These are phyloP conservation scores for Nothophytophthora sp. DNA, from an alignment of 352 stramenopile genomes.

Conservation along the genomic window DNA sequence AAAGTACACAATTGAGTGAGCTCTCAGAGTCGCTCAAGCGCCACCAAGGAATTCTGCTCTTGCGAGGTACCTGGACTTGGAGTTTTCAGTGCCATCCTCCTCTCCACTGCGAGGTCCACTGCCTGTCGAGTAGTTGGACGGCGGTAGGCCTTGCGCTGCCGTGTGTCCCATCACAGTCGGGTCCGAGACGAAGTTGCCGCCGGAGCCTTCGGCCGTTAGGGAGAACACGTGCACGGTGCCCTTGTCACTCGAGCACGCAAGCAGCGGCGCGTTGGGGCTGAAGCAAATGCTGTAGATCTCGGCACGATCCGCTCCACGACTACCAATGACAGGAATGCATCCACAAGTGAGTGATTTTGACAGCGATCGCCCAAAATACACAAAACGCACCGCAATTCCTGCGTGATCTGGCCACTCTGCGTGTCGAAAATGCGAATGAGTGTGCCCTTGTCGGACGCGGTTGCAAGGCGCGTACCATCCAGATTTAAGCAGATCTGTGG, in stretches of 20 bases:
- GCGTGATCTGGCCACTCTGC: constrained; percentile 90
- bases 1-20: constrained; percentile 1
- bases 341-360: neutral
- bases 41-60: too few relatives aligned
- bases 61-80: constrained; percentile 80
- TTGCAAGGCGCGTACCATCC: constrained; percentile 95
- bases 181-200: constrained; percentile 57
- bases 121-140: constrained; percentile 42
- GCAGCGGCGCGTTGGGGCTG: constrained; percentile 91
- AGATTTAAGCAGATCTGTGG: constrained; percentile 90
- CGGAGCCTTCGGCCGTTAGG: constrained; percentile 72
- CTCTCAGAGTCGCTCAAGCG: neutral
- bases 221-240: constrained; percentile 97
- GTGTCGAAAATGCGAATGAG: constrained; percentile 98
- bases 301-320: constrained; percentile 94
- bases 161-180: constrained; percentile 56
- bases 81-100: constrained; percentile 88
- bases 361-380: neutral
- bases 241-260: constrained; percentile 97
- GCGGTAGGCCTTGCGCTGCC: constrained; percentile 36
- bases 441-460: constrained; percentile 97
- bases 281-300: constrained; percentile 98
- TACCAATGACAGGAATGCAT: constrained; percentile 17
- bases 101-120: constrained; percentile 55
- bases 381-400: constrained; percentile 68